phyloP scores from a whole-genome alignment of 2,329 filamentous ascomycete species.

The Beauveria brongniartii region DNA sequence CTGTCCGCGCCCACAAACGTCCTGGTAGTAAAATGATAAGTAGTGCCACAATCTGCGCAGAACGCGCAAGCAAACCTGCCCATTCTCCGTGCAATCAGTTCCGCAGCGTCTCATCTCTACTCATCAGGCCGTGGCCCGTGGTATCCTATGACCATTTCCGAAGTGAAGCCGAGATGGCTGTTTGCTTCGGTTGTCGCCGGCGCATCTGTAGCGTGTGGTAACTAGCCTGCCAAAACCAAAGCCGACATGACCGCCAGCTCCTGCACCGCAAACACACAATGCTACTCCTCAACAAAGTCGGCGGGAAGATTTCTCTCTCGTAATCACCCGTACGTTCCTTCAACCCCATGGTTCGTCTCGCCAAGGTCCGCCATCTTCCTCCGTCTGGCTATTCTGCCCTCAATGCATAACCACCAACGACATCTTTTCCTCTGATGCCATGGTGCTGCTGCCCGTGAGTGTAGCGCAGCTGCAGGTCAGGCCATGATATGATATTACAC shows the following conservation, averaged over 20 bases:
- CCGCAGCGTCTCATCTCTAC: not conserved
- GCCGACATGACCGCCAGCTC: too few species aligned
- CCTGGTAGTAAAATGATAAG: too few species aligned
- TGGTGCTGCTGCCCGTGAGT: not conserved
- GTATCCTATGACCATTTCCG: not conserved
- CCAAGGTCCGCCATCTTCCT: not conserved
- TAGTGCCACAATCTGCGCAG: not conserved
- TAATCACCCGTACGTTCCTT: not conserved
- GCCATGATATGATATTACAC: not conserved
- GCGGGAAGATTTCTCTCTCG: not conserved
- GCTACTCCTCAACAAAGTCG: not conserved
- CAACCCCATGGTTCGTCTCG: not conserved
- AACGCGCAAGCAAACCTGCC: not conserved
- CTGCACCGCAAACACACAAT: not conserved
- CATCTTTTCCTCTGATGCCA: not conserved
- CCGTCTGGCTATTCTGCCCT: not conserved
- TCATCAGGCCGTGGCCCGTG: not conserved
- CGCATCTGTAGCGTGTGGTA: not conserved
- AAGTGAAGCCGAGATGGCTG: slow-evolving; percentile 1
- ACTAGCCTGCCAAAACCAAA: not conserved
- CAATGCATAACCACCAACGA: not conserved
- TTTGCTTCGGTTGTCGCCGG: slow-evolving; percentile 6
- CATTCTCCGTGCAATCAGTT: not conserved
- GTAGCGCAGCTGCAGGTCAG: not conserved
- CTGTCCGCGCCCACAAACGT: not conserved